Base-by-base conservation (phyloP, 1,284 basidiomycete genomes). In the Marasmius tenuissimus region DNA sequence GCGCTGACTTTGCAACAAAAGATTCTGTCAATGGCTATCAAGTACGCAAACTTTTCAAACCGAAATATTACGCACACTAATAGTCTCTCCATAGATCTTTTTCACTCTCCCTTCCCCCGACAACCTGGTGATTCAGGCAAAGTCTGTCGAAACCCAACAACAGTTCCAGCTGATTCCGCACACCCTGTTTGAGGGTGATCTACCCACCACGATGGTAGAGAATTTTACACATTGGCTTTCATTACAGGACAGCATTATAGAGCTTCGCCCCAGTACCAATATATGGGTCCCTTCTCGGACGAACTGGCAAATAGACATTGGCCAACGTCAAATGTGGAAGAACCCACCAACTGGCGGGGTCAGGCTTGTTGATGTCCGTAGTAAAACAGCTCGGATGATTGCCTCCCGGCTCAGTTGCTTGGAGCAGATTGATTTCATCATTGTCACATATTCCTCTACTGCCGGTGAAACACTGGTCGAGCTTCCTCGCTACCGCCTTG, bases 181-280 rank as follows among this genome's bases (percentile, higher is more conserved):
- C 27, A 52, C 61, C 6, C 63, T 64, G n/a, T 64, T 84, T 8
- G n/a, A 11, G 0, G 64, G 65, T 0, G 81, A 83, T 64, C 58
- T 84, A 1, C 81, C 82, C 0, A 35, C n/a, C 0, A 57, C 66
- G 1, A 66, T 84, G 10, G 61, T 77, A 0, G 34, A 69, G 0
- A 68, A 72, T 11, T 73, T 75, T 56, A 68, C 65, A 7, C 80
- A 81, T 63, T 83, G 81, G 80, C 61, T 82, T 38, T 63, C 76
- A 9, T 48, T 78, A 4, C 35, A 63, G 0, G 71, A 69, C 0
- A 61, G 65, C 0, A 42, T 67, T 4, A 65, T 83, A 0, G 77
- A 80, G 63, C 72, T 82, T 45, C 76, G 80, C 9, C 77, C 78
- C 6, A 35, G 66, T 1, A 50, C 63, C 7, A 58, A 10, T 1